Conservation (phyloP, 164 flowering plant species). For the Vitis riparia region DNA sequence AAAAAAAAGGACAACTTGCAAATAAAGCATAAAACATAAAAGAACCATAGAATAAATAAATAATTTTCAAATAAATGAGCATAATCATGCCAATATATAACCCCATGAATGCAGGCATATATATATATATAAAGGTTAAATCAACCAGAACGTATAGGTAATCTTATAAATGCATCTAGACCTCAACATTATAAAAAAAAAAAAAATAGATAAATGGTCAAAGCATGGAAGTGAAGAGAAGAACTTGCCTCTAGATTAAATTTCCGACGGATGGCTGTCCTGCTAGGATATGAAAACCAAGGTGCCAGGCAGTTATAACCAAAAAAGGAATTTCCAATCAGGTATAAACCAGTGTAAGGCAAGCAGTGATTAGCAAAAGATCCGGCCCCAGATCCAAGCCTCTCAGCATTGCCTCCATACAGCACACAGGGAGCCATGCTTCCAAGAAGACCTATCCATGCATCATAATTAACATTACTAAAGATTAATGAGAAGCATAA, state of each 20-base stretch:
- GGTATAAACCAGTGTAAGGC: constrained; percentile 71
- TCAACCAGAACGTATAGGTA: too few relatives aligned
- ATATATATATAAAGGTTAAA: too few relatives aligned
- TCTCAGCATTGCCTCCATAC: constrained; percentile 87
- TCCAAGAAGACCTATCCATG: constrained; percentile 77
- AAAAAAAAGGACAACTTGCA: too few relatives aligned
- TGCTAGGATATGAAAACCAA: constrained; percentile 70
- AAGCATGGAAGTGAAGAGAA: not conserved
- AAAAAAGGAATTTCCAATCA: constrained; percentile 76
- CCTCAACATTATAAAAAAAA: not conserved
- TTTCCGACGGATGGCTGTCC: constrained; percentile 72
- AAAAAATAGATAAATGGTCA: not conserved
- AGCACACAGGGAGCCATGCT: constrained; percentile 83
- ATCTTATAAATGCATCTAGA: not conserved
- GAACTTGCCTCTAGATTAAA: constrained; percentile 81
- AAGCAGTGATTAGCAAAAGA: constrained; percentile 74
- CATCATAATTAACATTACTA: not conserved
- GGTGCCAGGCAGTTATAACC: constrained; percentile 83
- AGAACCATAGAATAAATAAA: too few relatives aligned
- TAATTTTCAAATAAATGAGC: too few relatives aligned
- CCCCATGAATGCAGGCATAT: too few relatives aligned
- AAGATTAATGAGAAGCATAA: not conserved
- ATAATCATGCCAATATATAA: too few relatives aligned
- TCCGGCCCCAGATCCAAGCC: constrained; percentile 72
- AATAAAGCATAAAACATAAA: too few relatives aligned